Conservation (phyloP, 148 eudicot species). For the Chenopodium suecicum region DNA sequence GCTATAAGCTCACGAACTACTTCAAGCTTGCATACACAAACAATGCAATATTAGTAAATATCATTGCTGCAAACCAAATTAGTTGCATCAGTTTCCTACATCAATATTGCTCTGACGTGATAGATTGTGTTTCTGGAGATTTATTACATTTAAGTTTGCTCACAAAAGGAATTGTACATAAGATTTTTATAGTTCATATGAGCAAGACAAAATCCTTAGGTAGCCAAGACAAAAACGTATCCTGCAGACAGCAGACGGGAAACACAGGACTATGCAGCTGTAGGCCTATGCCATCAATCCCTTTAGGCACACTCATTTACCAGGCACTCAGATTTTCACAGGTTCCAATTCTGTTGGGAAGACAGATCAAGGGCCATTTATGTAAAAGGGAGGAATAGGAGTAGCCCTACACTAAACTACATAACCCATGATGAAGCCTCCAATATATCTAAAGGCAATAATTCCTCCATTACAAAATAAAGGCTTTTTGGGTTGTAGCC, state of each 20-base stretch:
- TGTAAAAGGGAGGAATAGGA: neutral
- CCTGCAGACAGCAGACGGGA: neutral
- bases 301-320: neutral
- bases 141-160: neutral
- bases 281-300: neutral
- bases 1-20: slow-evolving; percentile 77
- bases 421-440: neutral
- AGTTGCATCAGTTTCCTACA: neutral
- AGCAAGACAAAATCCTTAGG: neutral
- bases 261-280: neutral
- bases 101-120: neutral
- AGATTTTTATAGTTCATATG: neutral
- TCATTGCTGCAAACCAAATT: neutral
- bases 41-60: slow-evolving; percentile 24
- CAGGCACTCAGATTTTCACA: neutral
- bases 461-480: neutral
- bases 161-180: neutral
- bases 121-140: neutral
- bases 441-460: neutral
- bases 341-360: neutral
- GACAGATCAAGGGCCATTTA: neutral
- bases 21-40: slow-evolving; percentile 69
- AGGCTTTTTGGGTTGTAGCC: neutral
- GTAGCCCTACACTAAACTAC: neutral
- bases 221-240: neutral